Percentiles rank a stretch among this genome's conserved stretches.
Evolutionary conservation across 1,284 basidiomycete genomes (phyloP).

Genomic region (Vanrija pseudolonga): DNA sequence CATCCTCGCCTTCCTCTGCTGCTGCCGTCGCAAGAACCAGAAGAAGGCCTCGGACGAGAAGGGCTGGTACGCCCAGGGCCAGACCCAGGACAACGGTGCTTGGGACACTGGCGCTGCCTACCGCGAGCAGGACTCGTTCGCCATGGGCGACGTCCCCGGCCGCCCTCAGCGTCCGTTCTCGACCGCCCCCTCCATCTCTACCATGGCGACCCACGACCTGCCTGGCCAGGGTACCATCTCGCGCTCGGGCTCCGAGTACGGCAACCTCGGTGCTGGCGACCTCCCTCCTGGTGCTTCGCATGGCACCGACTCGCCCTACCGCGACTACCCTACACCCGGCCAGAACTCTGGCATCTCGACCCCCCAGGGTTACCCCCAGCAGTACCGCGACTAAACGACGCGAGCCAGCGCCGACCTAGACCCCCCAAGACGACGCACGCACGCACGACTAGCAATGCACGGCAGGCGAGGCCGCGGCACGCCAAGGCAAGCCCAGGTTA

Average conservation of each 20-base stretch:
- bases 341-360: background rate
- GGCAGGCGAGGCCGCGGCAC: too few species aligned
- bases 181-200: constrained; percentile 24
- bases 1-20: constrained; percentile 31
- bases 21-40: constrained; percentile 25
- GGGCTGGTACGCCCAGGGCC: constrained; percentile 27
- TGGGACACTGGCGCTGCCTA: constrained; percentile 28
- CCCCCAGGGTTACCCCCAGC: background rate
- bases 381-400: background rate
- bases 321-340: constrained; percentile 1
- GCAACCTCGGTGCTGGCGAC: constrained; percentile 30
- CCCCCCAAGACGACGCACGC: background rate
- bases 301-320: constrained; percentile 13
- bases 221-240: constrained; percentile 15
- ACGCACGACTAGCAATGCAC: constrained; percentile 2
- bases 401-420: background rate
- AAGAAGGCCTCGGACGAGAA: constrained; percentile 22
- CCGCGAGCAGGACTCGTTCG: constrained; percentile 26
- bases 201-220: constrained; percentile 44
- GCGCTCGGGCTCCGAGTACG: too few species aligned
- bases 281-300: constrained; percentile 16
- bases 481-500: constrained; percentile 1
- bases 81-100: constrained; percentile 12
- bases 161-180: constrained; percentile 23
- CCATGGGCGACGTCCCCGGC: constrained; percentile 18